Percentiles rank a stretch among this genome's conserved stretches.
phyloP scores from a whole-genome alignment of 2,329 filamentous ascomycete genomes.

The Nemania sp. region DNA sequence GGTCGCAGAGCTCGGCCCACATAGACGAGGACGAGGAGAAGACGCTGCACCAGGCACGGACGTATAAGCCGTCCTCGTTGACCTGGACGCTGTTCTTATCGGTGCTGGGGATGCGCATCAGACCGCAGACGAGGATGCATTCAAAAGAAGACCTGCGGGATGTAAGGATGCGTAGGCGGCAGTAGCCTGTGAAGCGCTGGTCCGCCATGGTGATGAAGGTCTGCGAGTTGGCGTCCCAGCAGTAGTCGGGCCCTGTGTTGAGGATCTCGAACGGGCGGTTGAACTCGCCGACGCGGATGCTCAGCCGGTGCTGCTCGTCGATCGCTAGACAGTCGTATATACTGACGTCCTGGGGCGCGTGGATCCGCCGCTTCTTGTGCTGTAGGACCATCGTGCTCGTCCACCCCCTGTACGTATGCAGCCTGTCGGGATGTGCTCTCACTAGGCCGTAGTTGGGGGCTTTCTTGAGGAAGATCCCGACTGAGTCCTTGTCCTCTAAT shows the following conservation, averaged over 20 bases:
- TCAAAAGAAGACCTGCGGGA: conserved; percentile 16
- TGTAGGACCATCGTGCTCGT: conserved; percentile 17
- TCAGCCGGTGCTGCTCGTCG: conserved; percentile 22
- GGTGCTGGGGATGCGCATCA: conserved; percentile 23
- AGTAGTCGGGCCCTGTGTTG: conserved; percentile 20
- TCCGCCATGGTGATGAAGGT: conserved; percentile 25
- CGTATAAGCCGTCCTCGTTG: conserved; percentile 17
- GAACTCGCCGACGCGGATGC: conserved; percentile 15
- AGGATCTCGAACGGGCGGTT: conserved; percentile 2
- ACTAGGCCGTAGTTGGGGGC: conserved; percentile 22
- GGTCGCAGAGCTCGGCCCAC: conserved; percentile 23
- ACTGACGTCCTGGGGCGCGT: conserved; percentile 16
- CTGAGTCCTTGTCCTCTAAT: conserved; percentile 19
- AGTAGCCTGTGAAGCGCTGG: conserved; percentile 25
- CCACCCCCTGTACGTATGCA: conserved; percentile 24
- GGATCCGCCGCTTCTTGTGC: conserved; percentile 16
- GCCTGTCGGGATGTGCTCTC: conserved; percentile 16
- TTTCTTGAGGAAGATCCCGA: conserved; percentile 26
- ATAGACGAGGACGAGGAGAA: conserved; percentile 18
- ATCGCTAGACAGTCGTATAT: conserved; percentile 16
- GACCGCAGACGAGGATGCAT: conserved; percentile 21
- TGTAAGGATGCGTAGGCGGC: conserved; percentile 22
- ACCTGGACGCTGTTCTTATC: conserved; percentile 24
- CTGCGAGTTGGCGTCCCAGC: conserved; percentile 14
- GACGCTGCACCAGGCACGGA: conserved; percentile 23